These are phyloP conservation scores for Clohesyomyces aquaticus DNA, from an alignment of 495 filamentous ascomycete genomes.

Conservation along the genomic window DNA sequence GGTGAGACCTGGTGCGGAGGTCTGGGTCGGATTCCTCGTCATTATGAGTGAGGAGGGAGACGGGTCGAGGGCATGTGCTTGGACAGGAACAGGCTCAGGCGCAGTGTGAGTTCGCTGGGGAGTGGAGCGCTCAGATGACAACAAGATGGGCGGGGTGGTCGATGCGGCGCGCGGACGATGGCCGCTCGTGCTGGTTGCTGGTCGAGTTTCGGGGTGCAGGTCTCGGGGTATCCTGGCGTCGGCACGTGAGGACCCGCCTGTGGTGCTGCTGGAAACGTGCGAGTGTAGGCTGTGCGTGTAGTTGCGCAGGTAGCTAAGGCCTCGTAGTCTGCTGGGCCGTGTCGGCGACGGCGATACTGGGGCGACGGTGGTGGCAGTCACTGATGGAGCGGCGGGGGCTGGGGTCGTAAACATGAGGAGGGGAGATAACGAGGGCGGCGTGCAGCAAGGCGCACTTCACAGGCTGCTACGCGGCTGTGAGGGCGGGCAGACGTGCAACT, in stretches of 20 bases:
- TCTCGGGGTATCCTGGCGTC: slow-evolving; percentile 15
- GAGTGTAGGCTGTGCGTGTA: slow-evolving; percentile 68
- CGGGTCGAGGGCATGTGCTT: not conserved
- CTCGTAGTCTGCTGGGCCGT: slow-evolving; percentile 66
- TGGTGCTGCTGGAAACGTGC: slow-evolving; percentile 40
- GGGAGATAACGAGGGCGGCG: not conserved
- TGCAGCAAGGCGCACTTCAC: slow-evolving; percentile 3
- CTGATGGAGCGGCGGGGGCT: slow-evolving; percentile 52
- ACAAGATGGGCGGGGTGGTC: slow-evolving; percentile 11
- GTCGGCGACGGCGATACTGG: slow-evolving; percentile 52
- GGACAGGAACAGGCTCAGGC: not conserved
- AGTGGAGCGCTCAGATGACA: slow-evolving; percentile 1
- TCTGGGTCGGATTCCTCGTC: slow-evolving; percentile 44
- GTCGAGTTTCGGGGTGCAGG: not conserved
- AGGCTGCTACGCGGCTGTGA: not conserved
- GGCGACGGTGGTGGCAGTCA: slow-evolving; percentile 50
- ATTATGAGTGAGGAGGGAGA: slow-evolving; percentile 34
- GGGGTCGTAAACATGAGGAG: slow-evolving; percentile 58
- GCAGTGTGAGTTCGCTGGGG: slow-evolving; percentile 15
- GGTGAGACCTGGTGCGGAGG: slow-evolving; percentile 36
- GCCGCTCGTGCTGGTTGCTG: slow-evolving; percentile 7
- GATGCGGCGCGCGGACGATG: slow-evolving; percentile 4
- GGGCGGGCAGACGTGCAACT: not conserved
- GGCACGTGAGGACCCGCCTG: slow-evolving; percentile 8
- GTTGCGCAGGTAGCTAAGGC: slow-evolving; percentile 73